A percentile compares a stretch with the other conserved stretches of the same genome.
Conservation (phyloP, 768 basidiomycete species). For the Kwoniella botswanensis region DNA sequence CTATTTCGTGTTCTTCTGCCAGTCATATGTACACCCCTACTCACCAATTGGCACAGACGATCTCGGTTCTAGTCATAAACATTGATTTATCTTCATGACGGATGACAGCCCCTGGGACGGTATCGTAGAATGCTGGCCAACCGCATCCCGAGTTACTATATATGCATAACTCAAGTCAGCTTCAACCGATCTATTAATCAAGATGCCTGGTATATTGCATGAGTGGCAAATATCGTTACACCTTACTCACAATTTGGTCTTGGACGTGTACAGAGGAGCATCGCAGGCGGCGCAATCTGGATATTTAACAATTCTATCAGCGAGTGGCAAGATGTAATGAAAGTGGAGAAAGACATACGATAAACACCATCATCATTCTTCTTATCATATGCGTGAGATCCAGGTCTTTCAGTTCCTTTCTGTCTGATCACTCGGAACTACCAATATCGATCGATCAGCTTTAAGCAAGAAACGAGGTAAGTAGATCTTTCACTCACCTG, state of each 20-base stretch:
- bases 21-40: background rate
- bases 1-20: background rate
- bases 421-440: slow-evolving; percentile 83
- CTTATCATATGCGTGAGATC: slow-evolving; percentile 81
- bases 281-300: slow-evolving; percentile 74
- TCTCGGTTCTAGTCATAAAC: slow-evolving; percentile 77
- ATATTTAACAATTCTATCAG: background rate
- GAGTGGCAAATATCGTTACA: background rate
- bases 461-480: background rate
- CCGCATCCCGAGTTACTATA: slow-evolving; percentile 80
- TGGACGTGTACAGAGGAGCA: slow-evolving; percentile 83
- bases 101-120: slow-evolving; percentile 84
- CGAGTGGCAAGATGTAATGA: background rate
- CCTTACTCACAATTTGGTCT: slow-evolving; percentile 73
- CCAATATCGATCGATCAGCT: slow-evolving; percentile 16
- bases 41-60: slow-evolving; percentile 79
- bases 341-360: slow-evolving; percentile 38
- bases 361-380: slow-evolving; percentile 72
- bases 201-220: background rate
- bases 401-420: slow-evolving; percentile 83
- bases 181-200: background rate
- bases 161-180: slow-evolving; percentile 2
- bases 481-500: slow-evolving; percentile 67
- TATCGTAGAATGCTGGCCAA: slow-evolving; percentile 98
- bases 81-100: slow-evolving; percentile 71